Evolutionary conservation across 23 red algal species (phyloP).

Genomic region (Agarophyton chilense): DNA sequence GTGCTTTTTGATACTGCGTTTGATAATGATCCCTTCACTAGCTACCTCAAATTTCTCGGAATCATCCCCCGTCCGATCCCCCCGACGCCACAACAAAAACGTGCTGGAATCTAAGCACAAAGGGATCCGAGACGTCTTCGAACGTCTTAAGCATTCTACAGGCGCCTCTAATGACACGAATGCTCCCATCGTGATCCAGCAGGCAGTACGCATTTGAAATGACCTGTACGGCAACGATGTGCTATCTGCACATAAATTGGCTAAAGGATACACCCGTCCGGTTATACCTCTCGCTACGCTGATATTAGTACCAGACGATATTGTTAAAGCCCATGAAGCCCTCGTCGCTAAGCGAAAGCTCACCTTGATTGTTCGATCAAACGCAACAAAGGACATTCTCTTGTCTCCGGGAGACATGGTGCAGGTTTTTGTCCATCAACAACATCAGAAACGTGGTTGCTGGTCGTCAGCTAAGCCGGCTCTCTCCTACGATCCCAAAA

Average conservation of each 20-base stretch:
- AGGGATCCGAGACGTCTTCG: background rate
- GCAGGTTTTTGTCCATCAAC: conserved; percentile 15
- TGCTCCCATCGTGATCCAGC: background rate
- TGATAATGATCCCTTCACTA: background rate
- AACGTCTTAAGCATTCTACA: background rate
- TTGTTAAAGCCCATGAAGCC: background rate
- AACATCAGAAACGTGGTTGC: conserved; percentile 17
- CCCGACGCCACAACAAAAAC: conserved; percentile 35
- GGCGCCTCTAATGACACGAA: background rate
- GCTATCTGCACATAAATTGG: background rate
- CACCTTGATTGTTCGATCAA: conserved; percentile 11
- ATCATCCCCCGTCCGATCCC: background rate
- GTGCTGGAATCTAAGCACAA: conserved; percentile 23
- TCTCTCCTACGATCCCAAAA: background rate
- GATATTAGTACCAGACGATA: background rate
- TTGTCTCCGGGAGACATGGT: conserved; percentile 2
- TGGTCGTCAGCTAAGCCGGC: no score
- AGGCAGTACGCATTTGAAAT: background rate
- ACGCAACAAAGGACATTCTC: background rate
- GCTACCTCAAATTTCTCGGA: background rate
- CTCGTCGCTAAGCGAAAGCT: conserved; percentile 7
- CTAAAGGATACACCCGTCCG: conserved; percentile 27
- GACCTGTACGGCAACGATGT: conserved; percentile 25
- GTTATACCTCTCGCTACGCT: background rate
- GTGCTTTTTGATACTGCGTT: conserved; percentile 49